These are phyloP conservation scores for Fusarium denticulatum DNA, from an alignment of 2,329 filamentous ascomycete species.

Conservation along the genomic window DNA sequence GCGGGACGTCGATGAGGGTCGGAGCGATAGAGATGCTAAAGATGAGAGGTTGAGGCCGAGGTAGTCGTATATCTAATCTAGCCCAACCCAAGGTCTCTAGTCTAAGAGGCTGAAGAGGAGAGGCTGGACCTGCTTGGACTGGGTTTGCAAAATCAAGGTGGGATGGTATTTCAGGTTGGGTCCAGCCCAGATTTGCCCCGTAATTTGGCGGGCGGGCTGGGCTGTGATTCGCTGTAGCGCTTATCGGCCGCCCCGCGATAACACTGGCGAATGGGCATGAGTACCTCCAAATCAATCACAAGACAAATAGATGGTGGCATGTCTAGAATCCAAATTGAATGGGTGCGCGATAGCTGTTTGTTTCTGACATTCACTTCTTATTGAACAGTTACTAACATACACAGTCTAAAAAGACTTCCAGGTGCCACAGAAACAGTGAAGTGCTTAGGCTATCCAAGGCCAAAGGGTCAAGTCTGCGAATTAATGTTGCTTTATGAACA, in stretches of 20 bases:
- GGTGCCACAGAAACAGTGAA: not conserved
- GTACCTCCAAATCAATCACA: not conserved
- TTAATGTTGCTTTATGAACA: not conserved
- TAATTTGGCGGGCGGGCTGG: conserved; percentile 29
- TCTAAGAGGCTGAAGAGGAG: conserved; percentile 27
- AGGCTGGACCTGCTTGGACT: conserved; percentile 33
- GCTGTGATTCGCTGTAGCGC: conserved; percentile 36
- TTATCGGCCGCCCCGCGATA: conserved; percentile 41
- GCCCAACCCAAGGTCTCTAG: conserved; percentile 14
- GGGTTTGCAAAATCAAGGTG: conserved; percentile 47
- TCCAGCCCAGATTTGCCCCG: conserved; percentile 31
- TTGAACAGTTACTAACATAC: not conserved
- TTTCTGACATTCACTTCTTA: not conserved
- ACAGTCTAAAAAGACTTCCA: too few species aligned
- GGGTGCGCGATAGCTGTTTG: not conserved
- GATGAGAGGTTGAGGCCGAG: not conserved
- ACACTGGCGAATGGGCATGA: conserved; percentile 26
- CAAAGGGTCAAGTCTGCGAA: not conserved
- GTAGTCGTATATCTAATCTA: conserved; percentile 10
- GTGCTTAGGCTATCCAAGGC: not conserved
- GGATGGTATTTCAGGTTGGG: conserved; percentile 41
- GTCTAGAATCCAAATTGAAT: not conserved
- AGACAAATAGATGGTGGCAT: not conserved
- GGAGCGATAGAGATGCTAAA: conserved; percentile 6
- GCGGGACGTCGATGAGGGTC: conserved; percentile 1